phyloP scores from a whole-genome alignment of 2,329 filamentous ascomycete genomes.

The Ceratocystis cubensis region DNA sequence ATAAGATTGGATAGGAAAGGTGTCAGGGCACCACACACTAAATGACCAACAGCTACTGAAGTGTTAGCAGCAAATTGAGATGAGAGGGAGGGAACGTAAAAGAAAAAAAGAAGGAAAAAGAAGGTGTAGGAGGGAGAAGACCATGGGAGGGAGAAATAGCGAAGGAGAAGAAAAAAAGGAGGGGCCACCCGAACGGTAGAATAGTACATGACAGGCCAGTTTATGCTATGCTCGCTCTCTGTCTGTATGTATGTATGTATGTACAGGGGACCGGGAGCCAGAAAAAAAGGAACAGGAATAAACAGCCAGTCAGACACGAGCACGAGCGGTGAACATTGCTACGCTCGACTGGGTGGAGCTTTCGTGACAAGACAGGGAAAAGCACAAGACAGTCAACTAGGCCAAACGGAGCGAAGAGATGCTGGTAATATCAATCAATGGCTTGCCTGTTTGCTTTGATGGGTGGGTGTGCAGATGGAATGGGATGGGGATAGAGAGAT shows the following conservation, averaged over 20 bases:
- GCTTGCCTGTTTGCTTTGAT: neutral
- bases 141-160: neutral
- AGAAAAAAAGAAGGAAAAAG: neutral
- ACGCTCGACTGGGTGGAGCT: neutral
- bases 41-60: neutral
- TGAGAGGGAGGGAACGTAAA: neutral
- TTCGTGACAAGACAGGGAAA: neutral
- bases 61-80: conserved; percentile 1
- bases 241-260: neutral
- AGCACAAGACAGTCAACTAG: neutral
- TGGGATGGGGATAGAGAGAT: neutral
- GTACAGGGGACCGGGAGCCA: neutral
- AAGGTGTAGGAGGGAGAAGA: neutral
- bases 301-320: conserved; percentile 8
- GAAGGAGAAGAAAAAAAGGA: conserved; percentile 6
- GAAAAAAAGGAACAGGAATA: conserved; percentile 7
- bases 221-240: neutral
- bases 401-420: neutral
- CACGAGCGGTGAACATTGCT: conserved; percentile 3
- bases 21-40: neutral
- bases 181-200: neutral
- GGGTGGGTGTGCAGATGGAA: neutral
- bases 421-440: neutral
- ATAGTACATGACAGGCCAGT: neutral
- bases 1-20: conserved; percentile 5